Evolutionary conservation across 345 rosid species (phyloP), one percentile per base, ranked within the genome.

Genomic region (Brassica juncea): DNA sequence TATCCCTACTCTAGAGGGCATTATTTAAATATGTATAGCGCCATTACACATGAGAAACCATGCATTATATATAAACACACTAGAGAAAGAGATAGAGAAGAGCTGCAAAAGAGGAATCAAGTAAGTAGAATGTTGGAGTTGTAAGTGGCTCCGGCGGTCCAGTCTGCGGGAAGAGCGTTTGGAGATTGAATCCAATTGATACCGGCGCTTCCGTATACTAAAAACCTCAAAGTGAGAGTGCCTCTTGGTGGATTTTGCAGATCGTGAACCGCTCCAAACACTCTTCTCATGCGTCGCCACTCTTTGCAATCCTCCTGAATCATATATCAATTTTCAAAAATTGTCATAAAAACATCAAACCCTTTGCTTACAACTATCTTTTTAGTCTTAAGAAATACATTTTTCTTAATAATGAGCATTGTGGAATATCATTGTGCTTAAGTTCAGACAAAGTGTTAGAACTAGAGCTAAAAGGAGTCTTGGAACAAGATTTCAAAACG

Each of bases 221-320:
- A 88, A 68, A 94, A 79, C 86, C 93, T 85, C 74, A 90, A 76
- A 2, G 59, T 70, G 23, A 92, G 77, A 1, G 23, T 14, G 1
- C 90, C 98, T 12, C 32, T 57, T 34, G 97, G 97, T 7, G 94
- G 97, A 35, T 77, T 89, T 0, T 81, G 70, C 21, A 63, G 31
- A 84, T 92, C 98, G 31, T 79, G 93, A 32, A 92, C 97, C 2
- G 90, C 90, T 25, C 94, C 97, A 35, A 71, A 88, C 3, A 83
- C 93, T 83, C 86, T 88, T 80, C 97, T 86, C 98, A 94, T 89
- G 9, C 85, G 78, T 71, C 4, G 15, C 98, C 97, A 92, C 52
- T 87, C 83, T 66, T 85, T 82, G 73, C 86, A 74, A 61, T 87
- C 90, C 78, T 86, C 92, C 94, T 90, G 9, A 52, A 66, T 61